Conservation (phyloP, 805 yeast species). For the Suhomyces emberorum region DNA sequence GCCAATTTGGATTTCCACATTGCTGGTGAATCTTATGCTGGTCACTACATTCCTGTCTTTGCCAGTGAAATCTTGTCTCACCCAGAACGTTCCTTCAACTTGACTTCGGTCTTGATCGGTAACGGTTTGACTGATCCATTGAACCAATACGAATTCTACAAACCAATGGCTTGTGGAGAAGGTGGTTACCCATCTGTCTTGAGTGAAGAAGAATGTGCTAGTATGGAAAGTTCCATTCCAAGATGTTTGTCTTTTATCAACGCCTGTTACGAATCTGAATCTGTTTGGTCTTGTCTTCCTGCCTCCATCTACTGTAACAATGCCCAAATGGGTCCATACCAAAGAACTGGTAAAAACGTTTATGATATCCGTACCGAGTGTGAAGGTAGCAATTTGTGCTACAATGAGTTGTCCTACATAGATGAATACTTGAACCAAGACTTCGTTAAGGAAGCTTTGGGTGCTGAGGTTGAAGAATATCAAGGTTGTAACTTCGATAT, state of each 20-base stretch:
- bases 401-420: constrained; percentile 71
- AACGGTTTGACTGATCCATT: constrained; percentile 89
- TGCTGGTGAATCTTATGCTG: constrained; percentile 93
- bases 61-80: constrained; percentile 76
- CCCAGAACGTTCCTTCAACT: constrained; percentile 50
- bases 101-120: constrained; percentile 82
- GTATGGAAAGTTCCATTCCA: constrained; percentile 59
- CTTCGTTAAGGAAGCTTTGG: constrained; percentile 75
- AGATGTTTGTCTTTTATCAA: constrained; percentile 76
- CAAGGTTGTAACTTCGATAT: constrained; percentile 76
- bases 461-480: constrained; percentile 83
- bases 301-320: constrained; percentile 89
- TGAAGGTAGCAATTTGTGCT: constrained; percentile 68
- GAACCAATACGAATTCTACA: constrained; percentile 72
- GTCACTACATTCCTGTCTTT: constrained; percentile 89
- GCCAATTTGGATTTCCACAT: constrained; percentile 66
- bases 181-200: constrained; percentile 82
- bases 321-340: constrained; percentile 58
- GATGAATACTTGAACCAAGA: constrained; percentile 76
- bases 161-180: constrained; percentile 92
- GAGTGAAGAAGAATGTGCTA: constrained; percentile 63
- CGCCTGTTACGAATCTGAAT: constrained; percentile 70
- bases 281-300: constrained; percentile 85
- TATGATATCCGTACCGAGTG: constrained; percentile 85
- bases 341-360: constrained; percentile 78